Evolutionary conservation across 345 rosid species (phyloP).

Genomic region (Gossypium mustelinum): DNA sequence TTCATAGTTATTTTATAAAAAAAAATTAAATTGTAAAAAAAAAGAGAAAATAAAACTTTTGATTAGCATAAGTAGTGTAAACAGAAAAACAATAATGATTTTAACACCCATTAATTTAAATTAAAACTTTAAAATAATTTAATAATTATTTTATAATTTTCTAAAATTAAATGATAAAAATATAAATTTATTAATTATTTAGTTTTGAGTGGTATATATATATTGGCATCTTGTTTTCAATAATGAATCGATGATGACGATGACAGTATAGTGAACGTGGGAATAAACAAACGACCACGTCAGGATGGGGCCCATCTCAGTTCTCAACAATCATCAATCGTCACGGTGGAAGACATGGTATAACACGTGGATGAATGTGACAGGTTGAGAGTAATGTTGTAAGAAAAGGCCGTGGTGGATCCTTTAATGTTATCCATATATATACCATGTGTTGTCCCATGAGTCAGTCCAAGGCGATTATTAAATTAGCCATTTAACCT

Average conservation of each 20-base stretch:
- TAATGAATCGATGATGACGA: no score
- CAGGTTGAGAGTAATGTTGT: background rate
- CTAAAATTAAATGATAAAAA: no score
- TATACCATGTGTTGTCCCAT: background rate
- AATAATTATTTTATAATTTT: no score
- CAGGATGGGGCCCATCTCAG: conserved; percentile 1
- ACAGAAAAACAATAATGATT: no score
- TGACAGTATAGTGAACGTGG: background rate
- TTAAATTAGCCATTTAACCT: background rate
- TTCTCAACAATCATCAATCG: background rate
- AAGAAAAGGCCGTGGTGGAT: conserved; percentile 14
- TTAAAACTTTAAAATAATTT: no score
- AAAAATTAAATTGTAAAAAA: no score
- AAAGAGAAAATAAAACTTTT: no score
- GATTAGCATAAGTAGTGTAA: rapidly evolving
- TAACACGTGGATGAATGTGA: conserved; percentile 19
- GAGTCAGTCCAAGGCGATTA: background rate
- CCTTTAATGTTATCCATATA: conserved; percentile 1
- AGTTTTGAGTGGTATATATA: no score
- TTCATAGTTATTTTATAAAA: no score
- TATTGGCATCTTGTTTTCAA: no score
- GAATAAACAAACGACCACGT: background rate
- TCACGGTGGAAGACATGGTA: background rate
- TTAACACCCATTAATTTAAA: no score
- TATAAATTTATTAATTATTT: no score